Evolutionary conservation across 768 basidiomycete genomes (phyloP).

Genomic region (Leccinum fibrillosum): DNA sequence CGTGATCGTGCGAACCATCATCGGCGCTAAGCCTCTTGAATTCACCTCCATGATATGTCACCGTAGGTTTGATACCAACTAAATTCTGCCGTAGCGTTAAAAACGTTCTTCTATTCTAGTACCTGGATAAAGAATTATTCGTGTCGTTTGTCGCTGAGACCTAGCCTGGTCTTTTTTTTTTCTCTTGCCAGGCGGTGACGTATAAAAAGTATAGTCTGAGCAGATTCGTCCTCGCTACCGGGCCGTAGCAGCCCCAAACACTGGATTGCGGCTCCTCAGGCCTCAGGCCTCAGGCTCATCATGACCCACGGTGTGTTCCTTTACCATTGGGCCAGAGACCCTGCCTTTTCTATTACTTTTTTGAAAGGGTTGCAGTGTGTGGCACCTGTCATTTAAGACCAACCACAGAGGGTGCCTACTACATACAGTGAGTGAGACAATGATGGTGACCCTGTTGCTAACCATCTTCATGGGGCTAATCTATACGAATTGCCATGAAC

Average conservation of each 20-base stretch:
- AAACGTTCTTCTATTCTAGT: not conserved
- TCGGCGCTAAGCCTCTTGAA: too few relatives aligned
- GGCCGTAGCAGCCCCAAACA: not conserved
- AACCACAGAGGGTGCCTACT: too few relatives aligned
- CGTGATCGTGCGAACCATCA: constrained; percentile 22
- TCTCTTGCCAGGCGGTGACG: not conserved
- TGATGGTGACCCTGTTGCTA: not conserved
- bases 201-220: not conserved
- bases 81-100: not conserved
- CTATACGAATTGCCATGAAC: not conserved
- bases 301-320: not conserved
- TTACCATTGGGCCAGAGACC: not conserved
- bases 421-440: too few relatives aligned
- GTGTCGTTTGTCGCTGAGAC: too few relatives aligned
- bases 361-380: too few relatives aligned
- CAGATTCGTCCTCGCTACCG: not conserved
- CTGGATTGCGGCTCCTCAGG: not conserved
- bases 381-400: not conserved
- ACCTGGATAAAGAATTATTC: too few relatives aligned
- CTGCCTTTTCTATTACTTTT: too few relatives aligned
- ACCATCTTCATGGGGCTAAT: not conserved
- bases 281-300: not conserved
- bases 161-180: too few relatives aligned
- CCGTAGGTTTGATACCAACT: not conserved
- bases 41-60: not conserved